Evolutionary conservation across 192 early-diverging fungal genomes (phyloP).

Genomic region (Backusella tuberculispora): DNA sequence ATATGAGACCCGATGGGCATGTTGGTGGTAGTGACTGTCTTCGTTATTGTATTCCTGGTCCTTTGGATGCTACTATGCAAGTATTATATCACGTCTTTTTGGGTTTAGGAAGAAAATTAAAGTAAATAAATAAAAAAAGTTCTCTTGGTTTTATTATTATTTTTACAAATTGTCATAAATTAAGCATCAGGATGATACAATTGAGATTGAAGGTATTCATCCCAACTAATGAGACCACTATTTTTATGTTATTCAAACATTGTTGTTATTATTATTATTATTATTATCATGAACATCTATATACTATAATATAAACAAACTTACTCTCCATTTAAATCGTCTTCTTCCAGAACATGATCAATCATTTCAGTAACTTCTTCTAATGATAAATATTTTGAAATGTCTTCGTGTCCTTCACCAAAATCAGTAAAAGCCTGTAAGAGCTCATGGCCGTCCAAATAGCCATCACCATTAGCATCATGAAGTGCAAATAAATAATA

Average conservation of each 20-base stretch:
- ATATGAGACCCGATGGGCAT: constrained; percentile 54
- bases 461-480: constrained; percentile 72
- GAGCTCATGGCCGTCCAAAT: constrained; percentile 81
- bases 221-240: constrained; percentile 61
- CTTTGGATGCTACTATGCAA: constrained; percentile 51
- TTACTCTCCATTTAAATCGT: constrained; percentile 78
- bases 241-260: constrained; percentile 6
- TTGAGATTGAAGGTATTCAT: constrained; percentile 60
- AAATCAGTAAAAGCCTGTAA: constrained; percentile 58
- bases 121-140: not conserved
- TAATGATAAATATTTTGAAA: constrained; percentile 38
- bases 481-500: constrained; percentile 75
- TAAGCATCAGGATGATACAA: constrained; percentile 44
- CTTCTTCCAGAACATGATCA: constrained; percentile 74
- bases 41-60: constrained; percentile 60
- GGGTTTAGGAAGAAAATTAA: constrained; percentile 8
- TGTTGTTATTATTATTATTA: not conserved
- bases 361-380: constrained; percentile 65
- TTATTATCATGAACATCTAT: not conserved
- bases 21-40: constrained; percentile 59
- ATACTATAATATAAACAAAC: constrained; percentile 17
- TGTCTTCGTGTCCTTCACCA: constrained; percentile 34
- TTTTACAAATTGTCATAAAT: not conserved
- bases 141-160: not conserved
- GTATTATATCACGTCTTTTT: constrained; percentile 43